Evolutionary conservation across 2,329 filamentous ascomycete genomes (phyloP).

Genomic region (Calcarisporium arbuscula): DNA sequence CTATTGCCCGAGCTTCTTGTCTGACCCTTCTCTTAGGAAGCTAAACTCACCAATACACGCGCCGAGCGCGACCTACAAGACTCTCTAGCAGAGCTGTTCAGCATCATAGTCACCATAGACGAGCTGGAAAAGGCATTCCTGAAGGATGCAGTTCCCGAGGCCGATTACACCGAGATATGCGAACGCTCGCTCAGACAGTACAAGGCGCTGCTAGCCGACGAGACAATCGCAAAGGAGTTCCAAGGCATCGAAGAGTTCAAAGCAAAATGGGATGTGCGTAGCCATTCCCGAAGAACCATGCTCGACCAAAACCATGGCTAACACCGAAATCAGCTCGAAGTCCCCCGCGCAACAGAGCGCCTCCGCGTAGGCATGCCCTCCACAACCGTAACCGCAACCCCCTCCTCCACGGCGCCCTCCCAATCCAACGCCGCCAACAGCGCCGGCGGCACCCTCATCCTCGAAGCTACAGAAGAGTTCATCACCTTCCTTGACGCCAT

Average conservation of each 20-base stretch:
- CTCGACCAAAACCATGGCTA: too few relatives aligned
- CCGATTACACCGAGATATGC: slow-evolving; percentile 94
- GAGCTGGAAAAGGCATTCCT: slow-evolving; percentile 95
- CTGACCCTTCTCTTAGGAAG: slow-evolving; percentile 57
- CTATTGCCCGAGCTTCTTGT: neutral
- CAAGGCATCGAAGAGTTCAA: slow-evolving; percentile 88
- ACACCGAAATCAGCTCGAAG: slow-evolving; percentile 67
- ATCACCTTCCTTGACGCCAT: slow-evolving; percentile 96
- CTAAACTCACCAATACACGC: slow-evolving; percentile 80
- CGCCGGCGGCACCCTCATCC: slow-evolving; percentile 61
- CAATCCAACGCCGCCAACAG: slow-evolving; percentile 37
- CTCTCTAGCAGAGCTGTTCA: slow-evolving; percentile 94
- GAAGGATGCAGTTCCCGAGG: slow-evolving; percentile 86
- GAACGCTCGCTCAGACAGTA: slow-evolving; percentile 92
- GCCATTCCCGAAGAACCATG: too few relatives aligned
- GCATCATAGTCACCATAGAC: slow-evolving; percentile 92
- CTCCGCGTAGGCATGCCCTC: slow-evolving; percentile 88
- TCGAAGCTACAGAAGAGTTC: slow-evolving; percentile 94
- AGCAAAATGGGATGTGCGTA: slow-evolving; percentile 80
- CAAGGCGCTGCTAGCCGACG: slow-evolving; percentile 86
- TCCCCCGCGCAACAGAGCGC: slow-evolving; percentile 86
- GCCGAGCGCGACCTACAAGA: slow-evolving; percentile 91
- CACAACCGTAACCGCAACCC: slow-evolving; percentile 59
- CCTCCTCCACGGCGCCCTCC: slow-evolving; percentile 36
- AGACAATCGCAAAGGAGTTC: slow-evolving; percentile 84